Conservation (phyloP, 768 basidiomycete genomes). For the Tricholoma terreum region DNA sequence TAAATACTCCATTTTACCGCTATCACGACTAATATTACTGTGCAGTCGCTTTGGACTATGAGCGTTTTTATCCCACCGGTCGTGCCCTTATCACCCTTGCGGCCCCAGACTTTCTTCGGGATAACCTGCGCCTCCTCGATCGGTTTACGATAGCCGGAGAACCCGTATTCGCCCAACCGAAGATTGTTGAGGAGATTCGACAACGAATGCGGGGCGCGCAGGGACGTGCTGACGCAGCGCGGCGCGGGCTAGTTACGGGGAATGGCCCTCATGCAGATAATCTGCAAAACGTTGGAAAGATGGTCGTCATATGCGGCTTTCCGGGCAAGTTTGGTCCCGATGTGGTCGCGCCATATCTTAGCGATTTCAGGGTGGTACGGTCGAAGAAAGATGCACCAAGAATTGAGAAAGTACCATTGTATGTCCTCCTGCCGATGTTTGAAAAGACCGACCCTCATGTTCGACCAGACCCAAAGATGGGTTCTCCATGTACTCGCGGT, state of each 20-base stretch:
- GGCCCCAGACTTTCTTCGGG: conserved; percentile 40
- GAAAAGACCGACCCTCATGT: not conserved
- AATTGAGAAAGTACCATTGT: conserved; percentile 51
- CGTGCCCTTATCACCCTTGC: conserved; percentile 56
- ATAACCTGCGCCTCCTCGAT: conserved; percentile 41
- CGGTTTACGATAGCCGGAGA: conserved; percentile 46
- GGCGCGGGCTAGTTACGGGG: conserved; percentile 25
- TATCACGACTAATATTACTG: not conserved
- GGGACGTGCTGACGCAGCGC: conserved; percentile 26
- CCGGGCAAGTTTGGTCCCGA: conserved; percentile 43
- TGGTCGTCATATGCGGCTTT: conserved; percentile 61
- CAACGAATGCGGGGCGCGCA: conserved; percentile 26
- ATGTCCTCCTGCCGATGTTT: conserved; percentile 21
- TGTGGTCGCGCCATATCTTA: conserved; percentile 39
- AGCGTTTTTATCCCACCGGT: conserved; percentile 57
- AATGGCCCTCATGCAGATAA: conserved; percentile 52
- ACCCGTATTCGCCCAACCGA: conserved; percentile 34
- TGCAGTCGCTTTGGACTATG: conserved; percentile 59
- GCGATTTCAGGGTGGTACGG: conserved; percentile 41
- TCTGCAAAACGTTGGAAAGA: conserved; percentile 43
- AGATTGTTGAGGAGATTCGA: conserved; percentile 10
- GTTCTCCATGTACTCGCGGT: conserved; percentile 49
- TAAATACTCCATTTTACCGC: not conserved
- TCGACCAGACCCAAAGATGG: conserved; percentile 30
- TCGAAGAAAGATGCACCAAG: conserved; percentile 37